Evolutionary conservation across 1,284 basidiomycete genomes (phyloP).

Genomic region (Tylopilus sp.): DNA sequence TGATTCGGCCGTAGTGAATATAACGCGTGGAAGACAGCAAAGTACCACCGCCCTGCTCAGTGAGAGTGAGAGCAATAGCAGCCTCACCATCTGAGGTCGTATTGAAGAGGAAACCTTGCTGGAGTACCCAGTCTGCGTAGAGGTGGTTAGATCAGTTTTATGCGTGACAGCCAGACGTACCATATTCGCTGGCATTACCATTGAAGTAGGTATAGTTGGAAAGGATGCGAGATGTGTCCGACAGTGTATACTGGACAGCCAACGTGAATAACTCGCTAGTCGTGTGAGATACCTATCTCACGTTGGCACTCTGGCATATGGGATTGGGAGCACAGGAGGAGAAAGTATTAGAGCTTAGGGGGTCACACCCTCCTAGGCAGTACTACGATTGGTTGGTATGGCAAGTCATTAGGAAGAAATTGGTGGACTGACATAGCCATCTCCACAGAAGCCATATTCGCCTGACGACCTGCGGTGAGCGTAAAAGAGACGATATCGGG

Average conservation of each 20-base stretch:
- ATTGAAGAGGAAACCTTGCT: constrained; percentile 63
- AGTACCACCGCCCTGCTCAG: constrained; percentile 68
- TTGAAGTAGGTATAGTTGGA: constrained; percentile 62
- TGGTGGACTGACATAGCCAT: constrained; percentile 41
- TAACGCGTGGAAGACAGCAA: constrained; percentile 77
- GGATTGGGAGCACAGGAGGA: constrained; percentile 71
- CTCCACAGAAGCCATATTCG: constrained; percentile 73
- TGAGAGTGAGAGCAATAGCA: constrained; percentile 61
- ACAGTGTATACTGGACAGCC: constrained; percentile 52
- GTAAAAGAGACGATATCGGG: background rate
- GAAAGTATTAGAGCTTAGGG: constrained; percentile 59
- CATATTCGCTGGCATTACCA: constrained; percentile 67
- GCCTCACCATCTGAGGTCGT: constrained; percentile 61
- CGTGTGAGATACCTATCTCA: constrained; percentile 30
- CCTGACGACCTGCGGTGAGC: constrained; percentile 36
- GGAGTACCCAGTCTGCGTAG: constrained; percentile 61
- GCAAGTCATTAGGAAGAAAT: background rate
- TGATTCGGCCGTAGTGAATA: constrained; percentile 76
- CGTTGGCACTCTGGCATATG: constrained; percentile 61
- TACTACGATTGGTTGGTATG: constrained; percentile 42
- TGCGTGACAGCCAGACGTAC: constrained; percentile 17
- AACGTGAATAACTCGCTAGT: constrained; percentile 1
- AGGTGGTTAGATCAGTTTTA: background rate
- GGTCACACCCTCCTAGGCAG: constrained; percentile 81
- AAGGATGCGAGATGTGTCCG: constrained; percentile 63